phyloP scores from a whole-genome alignment of 2,329 filamentous ascomycete genomes.

The Elsinoe perseae region DNA sequence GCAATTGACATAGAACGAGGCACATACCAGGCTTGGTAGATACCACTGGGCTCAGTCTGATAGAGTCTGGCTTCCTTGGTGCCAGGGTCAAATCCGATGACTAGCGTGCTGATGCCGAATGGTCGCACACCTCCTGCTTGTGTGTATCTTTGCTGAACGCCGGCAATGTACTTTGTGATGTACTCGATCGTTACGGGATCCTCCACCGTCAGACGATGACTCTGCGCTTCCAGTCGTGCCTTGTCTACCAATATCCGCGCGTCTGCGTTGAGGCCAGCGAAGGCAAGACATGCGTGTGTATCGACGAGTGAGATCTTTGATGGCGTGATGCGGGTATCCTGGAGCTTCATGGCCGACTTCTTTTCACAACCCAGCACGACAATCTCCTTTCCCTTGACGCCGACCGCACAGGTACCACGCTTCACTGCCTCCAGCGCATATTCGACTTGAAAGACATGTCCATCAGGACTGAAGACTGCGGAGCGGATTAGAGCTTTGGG shows the following conservation, averaged over 20 bases:
- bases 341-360: conserved; percentile 97
- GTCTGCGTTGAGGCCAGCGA: conserved; percentile 94
- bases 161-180: conserved; percentile 97
- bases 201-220: conserved; percentile 91
- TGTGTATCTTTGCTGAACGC: conserved; percentile 97
- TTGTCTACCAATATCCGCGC: conserved; percentile 97
- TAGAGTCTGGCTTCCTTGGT: conserved; percentile 85
- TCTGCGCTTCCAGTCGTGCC: conserved; percentile 92
- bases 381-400: conserved; percentile 88
- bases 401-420: conserved; percentile 98
- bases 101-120: conserved; percentile 97
- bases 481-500: conserved; percentile 21
- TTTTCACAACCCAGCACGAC: conserved; percentile 98
- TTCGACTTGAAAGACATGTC: conserved; percentile 99
- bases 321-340: conserved; percentile 97
- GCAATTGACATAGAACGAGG: neutral
- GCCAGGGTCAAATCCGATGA: conserved; percentile 96
- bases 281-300: conserved; percentile 91
- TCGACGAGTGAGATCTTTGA: conserved; percentile 98
- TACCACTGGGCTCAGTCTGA: conserved; percentile 98
- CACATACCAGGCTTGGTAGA: conserved; percentile 92
- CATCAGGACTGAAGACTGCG: conserved; percentile 93
- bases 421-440: conserved; percentile 99
- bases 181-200: conserved; percentile 98
- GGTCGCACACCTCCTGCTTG: conserved; percentile 96